Conservation (phyloP, 345 rosid genomes). For the Orychophragmus violaceus region DNA sequence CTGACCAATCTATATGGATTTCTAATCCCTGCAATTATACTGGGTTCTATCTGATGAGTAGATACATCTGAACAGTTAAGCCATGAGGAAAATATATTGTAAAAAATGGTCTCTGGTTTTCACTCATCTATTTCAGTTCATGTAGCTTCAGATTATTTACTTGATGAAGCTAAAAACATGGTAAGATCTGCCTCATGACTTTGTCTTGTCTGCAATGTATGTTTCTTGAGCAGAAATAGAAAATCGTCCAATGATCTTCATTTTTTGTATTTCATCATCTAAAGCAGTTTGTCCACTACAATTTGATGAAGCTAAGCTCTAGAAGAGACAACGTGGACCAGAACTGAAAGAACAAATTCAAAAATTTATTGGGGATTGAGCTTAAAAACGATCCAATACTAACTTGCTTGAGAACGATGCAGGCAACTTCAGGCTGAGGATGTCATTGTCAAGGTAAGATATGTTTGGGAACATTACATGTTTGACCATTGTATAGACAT, state of each 20-base stretch:
- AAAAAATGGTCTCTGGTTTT: conserved; percentile 92
- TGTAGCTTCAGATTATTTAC: conserved; percentile 79
- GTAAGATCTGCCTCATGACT: conserved; percentile 31
- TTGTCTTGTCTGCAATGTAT: neutral
- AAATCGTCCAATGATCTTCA: neutral
- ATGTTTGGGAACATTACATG: too few species aligned
- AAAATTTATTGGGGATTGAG: too few species aligned
- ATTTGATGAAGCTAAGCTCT: conserved; percentile 92
- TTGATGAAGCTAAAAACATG: conserved; percentile 64
- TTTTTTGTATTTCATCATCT: conserved; percentile 42
- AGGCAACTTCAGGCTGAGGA: too few species aligned
- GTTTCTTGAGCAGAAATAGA: neutral
- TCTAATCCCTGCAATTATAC: conserved; percentile 5
- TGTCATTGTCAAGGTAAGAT: too few species aligned
- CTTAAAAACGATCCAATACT: too few species aligned
- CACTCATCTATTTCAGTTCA: conserved; percentile 93
- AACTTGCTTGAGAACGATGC: too few species aligned
- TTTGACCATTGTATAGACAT: too few species aligned
- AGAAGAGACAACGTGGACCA: conserved; percentile 94
- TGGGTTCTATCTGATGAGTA: conserved; percentile 30
- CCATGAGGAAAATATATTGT: conserved; percentile 76
- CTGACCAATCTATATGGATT: neutral
- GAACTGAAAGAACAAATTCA: conserved; percentile 79
- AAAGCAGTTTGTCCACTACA: conserved; percentile 94
- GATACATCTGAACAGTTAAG: conserved; percentile 69